Base-by-base conservation (phyloP, 106 monocot species). In the Acorus calamus region DNA sequence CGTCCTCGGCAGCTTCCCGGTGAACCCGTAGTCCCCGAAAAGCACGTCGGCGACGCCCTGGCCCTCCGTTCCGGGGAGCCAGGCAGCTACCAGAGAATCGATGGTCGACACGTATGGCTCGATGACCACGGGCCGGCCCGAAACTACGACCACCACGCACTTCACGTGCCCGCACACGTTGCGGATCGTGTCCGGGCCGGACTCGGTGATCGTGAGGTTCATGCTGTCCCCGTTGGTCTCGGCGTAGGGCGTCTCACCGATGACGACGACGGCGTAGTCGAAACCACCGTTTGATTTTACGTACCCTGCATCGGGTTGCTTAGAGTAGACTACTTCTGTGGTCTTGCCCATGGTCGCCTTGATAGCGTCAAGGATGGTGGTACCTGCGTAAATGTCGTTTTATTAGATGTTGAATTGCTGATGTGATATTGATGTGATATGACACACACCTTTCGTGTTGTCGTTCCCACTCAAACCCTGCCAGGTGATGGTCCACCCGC, bases 51-150 rank as follows among this genome's bases (percentile, higher is more conserved):
- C 72, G 4, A 89, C 69, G 9, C 89, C 89, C 10, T 76, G 79
- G 5, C 84, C 89, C 55, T 89, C 84, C 4, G 79, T 65, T 0
- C 89, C 89, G 2, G 89, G 89, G 46, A 89, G 67, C 89, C 92
- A 92, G 7, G 92, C 87, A 1, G 80, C 92, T 4, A 86, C 82
- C 4, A 89, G 78, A 5, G 82, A 81, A 57, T 89, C 89, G 4
- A 85, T 77, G 6, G 8, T 46, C 4, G 10, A 14, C 3, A 89
- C 6, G 51, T 76, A 89, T 0, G 85, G 81, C 64, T 89, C 73
- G 11, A 89, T 81, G 46, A 85, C 85, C 1, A 89, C 61, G 6
- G 89, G 89, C 62, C 89, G 62, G 2, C 89, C 89, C 0, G 89
- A 76, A 71, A 89, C 66, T 6, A 85, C 14, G 10, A 89, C 70